A percentile compares a stretch with the other conserved stretches of the same genome.
Conservation (phyloP, 768 basidiomycete genomes). For the Rhodotorula toruloides region DNA sequence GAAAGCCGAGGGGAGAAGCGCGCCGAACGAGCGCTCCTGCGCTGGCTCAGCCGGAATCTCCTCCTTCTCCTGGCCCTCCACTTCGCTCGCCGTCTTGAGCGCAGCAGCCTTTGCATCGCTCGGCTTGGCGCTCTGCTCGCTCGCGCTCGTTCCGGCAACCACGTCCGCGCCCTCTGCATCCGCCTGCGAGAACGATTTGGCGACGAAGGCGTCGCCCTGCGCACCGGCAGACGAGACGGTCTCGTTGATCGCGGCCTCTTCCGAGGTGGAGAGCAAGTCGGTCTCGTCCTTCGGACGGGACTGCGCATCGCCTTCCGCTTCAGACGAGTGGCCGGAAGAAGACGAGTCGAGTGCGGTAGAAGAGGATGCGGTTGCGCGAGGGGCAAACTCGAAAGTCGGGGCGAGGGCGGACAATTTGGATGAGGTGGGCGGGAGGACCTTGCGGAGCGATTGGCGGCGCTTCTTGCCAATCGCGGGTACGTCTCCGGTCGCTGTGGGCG, state of each 20-base stretch:
- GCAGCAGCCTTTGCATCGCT: background rate
- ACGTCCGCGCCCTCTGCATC: background rate
- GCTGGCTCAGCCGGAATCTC: background rate
- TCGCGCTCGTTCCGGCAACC: background rate
- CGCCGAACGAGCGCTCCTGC: conserved; percentile 4
- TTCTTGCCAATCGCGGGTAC: conserved; percentile 34
- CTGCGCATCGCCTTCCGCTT: background rate
- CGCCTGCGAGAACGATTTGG: background rate
- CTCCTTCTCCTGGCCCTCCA: background rate
- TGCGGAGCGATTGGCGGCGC: conserved; percentile 38
- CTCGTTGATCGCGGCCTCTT: conserved; percentile 9
- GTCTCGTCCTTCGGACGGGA: background rate
- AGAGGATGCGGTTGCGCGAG: conserved; percentile 8
- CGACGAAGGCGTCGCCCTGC: conserved; percentile 19
- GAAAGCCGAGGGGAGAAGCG: conserved; percentile 10
- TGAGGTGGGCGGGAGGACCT: conserved; percentile 37
- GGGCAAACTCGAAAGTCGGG: conserved; percentile 29
- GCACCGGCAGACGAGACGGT: background rate
- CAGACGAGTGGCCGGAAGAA: background rate
- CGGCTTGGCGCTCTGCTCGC: conserved; percentile 6
- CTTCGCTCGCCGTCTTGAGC: background rate
- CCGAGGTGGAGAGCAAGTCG: conserved; percentile 3
- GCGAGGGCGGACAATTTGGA: conserved; percentile 26
- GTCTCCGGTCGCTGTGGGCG: conserved; percentile 40
- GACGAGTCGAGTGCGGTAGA: background rate